phyloP scores from a whole-genome alignment of 176 grass and related monocot species.

The Paspalum notatum region DNA sequence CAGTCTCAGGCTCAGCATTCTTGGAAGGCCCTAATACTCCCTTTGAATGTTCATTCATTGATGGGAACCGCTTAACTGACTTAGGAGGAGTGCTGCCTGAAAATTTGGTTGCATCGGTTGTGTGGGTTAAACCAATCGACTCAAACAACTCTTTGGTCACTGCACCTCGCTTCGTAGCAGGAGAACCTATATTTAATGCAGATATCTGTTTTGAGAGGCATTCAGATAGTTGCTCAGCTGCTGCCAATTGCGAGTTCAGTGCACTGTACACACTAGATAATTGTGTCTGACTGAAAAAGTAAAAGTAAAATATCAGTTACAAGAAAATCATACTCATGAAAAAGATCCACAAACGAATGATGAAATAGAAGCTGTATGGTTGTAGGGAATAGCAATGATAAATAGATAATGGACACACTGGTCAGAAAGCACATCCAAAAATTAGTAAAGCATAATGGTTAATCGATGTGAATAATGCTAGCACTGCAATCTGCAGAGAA shows the following conservation, averaged over 20 bases:
- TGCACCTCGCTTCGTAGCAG: slow-evolving; percentile 51
- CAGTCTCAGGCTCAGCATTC: slow-evolving; percentile 67
- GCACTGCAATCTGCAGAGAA: background rate
- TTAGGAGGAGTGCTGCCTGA: slow-evolving; percentile 49
- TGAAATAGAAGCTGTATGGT: background rate
- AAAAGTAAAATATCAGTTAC: slow-evolving; percentile 45
- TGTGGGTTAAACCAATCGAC: slow-evolving; percentile 81
- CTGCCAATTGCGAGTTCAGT: slow-evolving; percentile 86
- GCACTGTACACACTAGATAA: slow-evolving; percentile 88
- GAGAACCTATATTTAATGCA: slow-evolving; percentile 69
- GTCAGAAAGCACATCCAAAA: background rate
- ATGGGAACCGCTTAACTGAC: slow-evolving; percentile 53
- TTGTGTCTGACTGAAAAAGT: slow-evolving; percentile 67
- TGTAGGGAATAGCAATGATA: background rate
- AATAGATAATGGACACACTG: slow-evolving; percentile 3
- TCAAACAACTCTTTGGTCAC: slow-evolving; percentile 84
- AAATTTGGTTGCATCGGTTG: slow-evolving; percentile 45
- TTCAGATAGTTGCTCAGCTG: slow-evolving; percentile 90
- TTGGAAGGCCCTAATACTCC: slow-evolving; percentile 56
- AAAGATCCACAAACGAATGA: background rate
- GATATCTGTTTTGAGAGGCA: slow-evolving; percentile 85
- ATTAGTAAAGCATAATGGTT: background rate
- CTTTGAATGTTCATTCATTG: slow-evolving; percentile 45
- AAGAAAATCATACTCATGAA: background rate
- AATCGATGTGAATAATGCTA: background rate